Evolutionary conservation across 805 yeast species (phyloP), one percentile per base, ranked within the genome.

Genomic region (Pichia californica): DNA sequence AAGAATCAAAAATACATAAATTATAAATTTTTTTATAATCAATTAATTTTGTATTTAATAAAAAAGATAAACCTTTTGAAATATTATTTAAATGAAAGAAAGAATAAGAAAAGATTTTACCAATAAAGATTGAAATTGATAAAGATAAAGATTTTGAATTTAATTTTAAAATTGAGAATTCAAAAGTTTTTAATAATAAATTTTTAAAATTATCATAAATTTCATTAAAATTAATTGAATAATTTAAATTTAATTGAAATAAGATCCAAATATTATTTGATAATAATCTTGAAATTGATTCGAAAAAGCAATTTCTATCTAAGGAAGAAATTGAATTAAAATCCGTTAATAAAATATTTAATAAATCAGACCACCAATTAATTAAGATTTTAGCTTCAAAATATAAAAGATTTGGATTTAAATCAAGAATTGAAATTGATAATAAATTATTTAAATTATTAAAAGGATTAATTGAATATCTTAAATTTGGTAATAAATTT

Each of bases 71-170:
- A 1, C 82, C 81, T 40, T 69, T 69, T 15, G 83, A 75, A 5
- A 81, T 72, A 23, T 73, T 68, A 0, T 80, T 78, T 4, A 81
- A 61, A 47, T 69, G 63, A 56, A 74, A 73, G 49, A 71, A 83
- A 3, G 78, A 65, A 54, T 78, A 76, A 1, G 88, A 88, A 57
- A 83, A 73, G 4, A 79, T 72, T 53, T 83, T 83, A 6, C 91
- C 91, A 11, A 78, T 66, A 51, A 83, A 81, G 3, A 88, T 87
- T 19, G 77, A 68, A 18, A 74, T 60, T 6, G 82, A 68, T n/a
- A 78, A 59, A 0, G 85, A 69, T 10, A 79, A 64, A 20, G 67
- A 67, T 49, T 79, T 79, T 44, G 70, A 31, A 38, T 69, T 63
- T 44, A 79, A 62, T 50, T 73, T 71, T 40, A 63, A 57, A 11